These are phyloP conservation scores for Taphrina deformans DNA, from an alignment of 1,139 yeast genomes.

Conservation along the genomic window DNA sequence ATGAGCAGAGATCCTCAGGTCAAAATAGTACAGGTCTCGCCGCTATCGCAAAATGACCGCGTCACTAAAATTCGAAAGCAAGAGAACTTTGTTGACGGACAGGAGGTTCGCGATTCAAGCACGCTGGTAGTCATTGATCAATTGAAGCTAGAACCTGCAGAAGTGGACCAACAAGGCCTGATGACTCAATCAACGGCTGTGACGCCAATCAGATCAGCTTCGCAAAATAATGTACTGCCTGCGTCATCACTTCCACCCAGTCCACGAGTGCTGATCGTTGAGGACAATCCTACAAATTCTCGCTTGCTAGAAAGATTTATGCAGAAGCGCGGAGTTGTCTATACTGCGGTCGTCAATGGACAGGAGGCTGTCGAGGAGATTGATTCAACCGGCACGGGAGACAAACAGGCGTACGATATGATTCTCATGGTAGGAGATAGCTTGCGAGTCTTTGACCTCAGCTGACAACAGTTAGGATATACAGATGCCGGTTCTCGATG, in stretches of 20 bases:
- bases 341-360: constrained; percentile 13
- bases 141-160: not conserved
- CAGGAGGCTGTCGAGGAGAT: constrained; percentile 3
- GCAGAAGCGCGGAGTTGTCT: constrained; percentile 7
- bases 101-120: not conserved
- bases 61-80: not conserved
- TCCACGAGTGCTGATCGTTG: constrained; percentile 7
- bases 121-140: not conserved
- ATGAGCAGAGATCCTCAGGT: not conserved
- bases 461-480: too few relatives aligned
- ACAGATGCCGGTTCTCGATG: constrained; percentile 15
- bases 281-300: constrained; percentile 15
- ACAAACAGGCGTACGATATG: not conserved
- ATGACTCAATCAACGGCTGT: not conserved
- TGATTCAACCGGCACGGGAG: not conserved
- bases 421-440: constrained; percentile 4
- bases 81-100: not conserved
- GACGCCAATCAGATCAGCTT: not conserved
- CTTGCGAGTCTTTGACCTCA: not conserved
- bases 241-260: not conserved
- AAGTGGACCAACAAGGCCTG: not conserved
- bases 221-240: too few relatives aligned
- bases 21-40: not conserved
- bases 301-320: constrained; percentile 2
- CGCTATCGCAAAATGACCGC: not conserved